Evolutionary conservation across 1,284 basidiomycete species (phyloP), one percentile per base, ranked within the genome.

Genomic region (Marasmius fiardii): DNA sequence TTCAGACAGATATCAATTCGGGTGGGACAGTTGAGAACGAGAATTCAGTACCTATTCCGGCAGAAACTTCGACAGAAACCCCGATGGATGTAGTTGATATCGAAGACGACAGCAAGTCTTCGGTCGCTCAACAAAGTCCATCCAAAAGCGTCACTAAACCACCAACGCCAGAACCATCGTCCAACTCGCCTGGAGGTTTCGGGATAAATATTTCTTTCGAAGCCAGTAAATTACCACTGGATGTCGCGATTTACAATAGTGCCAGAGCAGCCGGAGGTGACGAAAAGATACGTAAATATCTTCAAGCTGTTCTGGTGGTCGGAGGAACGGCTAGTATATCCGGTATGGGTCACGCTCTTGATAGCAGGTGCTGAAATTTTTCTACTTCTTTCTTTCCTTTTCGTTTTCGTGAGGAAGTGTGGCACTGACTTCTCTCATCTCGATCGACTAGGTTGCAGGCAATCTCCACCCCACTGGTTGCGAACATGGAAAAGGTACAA

Each of bases 161-260:
- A 34, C 52, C 58, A 20, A 52, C 47, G 5, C 47, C 43, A 31
- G 57, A 58, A 51, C 49, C 55, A 48, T 55, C 10, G 31, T 37
- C 49, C 33, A 12, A 34, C 34, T 50, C 35, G 16, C 43, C 53
- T 24, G 63, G 26, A 16, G 59, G 34, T 54, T 64, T 47, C 57
- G 72, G 78, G 14, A 86, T 94, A 64, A 93, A 95, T 67, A 82
- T 95, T 5, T 79, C 78, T 54, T 86, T 81, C 61, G 95, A 98
- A 73, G 90, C 96, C 26, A 87, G 88, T 69, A 94, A 95, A 70
- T 80, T 96, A 39, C 93, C 96, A 0, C 78, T 99, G 53, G 97
- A 99, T 67, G 90, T 93, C 11, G 97, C 95, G 2, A 92, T 98
- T 59, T 93, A 94, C 70, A 94, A 96, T 63, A 91, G 92, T 57